Conservation (phyloP, 371 early-diverging fungal genomes). For the Saksenaea oblongispora region DNA sequence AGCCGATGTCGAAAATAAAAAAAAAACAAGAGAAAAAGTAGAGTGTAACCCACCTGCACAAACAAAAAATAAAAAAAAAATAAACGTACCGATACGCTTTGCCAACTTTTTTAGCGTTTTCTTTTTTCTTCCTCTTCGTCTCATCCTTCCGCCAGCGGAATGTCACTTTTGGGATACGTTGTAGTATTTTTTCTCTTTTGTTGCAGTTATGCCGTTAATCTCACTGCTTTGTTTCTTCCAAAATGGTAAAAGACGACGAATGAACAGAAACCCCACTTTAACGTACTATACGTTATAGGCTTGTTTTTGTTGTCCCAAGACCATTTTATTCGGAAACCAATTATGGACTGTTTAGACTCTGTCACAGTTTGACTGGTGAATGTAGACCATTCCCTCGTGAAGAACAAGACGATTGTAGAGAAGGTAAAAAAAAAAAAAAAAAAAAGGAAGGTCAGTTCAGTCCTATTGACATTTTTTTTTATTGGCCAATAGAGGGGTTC, state of each 20-base stretch:
- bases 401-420: constrained; percentile 22
- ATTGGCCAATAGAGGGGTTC: constrained; percentile 15
- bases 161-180: constrained; percentile 28
- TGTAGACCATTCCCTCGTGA: constrained; percentile 34
- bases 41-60: not conserved
- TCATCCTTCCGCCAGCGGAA: not conserved
- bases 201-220: constrained; percentile 22
- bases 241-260: constrained; percentile 18
- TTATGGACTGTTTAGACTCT: constrained; percentile 20
- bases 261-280: not conserved
- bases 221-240: constrained; percentile 23
- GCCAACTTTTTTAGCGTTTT: constrained; percentile 2
- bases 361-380: constrained; percentile 23
- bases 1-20: not conserved
- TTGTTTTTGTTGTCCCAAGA: constrained; percentile 19
- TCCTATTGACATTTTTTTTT: not conserved
- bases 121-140: not conserved
- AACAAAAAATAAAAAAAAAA: not conserved
- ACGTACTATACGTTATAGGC: constrained; percentile 3
- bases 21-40: not conserved
- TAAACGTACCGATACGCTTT: not conserved
- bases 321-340: constrained; percentile 30
- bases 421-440: constrained; percentile 14
- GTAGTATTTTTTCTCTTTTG: constrained; percentile 25
- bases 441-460: not conserved